Base-by-base conservation (phyloP, 306 rosid species). In the Prunus davidiana region DNA sequence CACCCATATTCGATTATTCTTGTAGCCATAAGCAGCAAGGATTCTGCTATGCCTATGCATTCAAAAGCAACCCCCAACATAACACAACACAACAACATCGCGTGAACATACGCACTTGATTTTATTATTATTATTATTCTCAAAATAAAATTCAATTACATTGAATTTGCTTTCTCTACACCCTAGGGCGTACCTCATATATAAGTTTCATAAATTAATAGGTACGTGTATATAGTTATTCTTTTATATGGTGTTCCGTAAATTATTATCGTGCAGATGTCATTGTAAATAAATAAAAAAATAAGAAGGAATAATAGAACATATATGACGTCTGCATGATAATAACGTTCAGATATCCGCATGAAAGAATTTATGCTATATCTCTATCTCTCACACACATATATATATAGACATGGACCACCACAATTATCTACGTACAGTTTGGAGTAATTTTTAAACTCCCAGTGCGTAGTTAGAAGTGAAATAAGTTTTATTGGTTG, bases 191-290 rank as follows among this genome's bases (percentile, higher is more conserved):
- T 38, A 38, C 0, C 43, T 7, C 43, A 38, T 38, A 0, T 38
- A 7, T 38, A 38, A 38, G 2, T 6, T 6, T 1, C 3, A 52
- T 15, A 52, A 18, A n/a, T 6, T 52, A 2, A 18, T 52, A 52
- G 18, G 57, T 18, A 52, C 1, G n/a, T 18, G n/a, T 52, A 1
- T 1, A 38, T 2, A 7, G 43, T 38, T 38, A 38, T 38, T 38
- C 2, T 38, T 2, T 38, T 0, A 38, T 38, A 1, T 7, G 0
- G 0, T 6, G 1, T 9, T 38, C 0, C 0, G 0, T 8, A 38
- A 0, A 0, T 6, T 38, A 38, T 7, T 38, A 38, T 1, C 2
- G 9, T 38, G 8, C 0, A 0, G 2, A 38, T 38, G 2, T 0
- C 0, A 38, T 7, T 38, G 0, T 38, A 38, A 38, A 38, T 4